Evolutionary conservation across 768 basidiomycete species (phyloP), one percentile per base, ranked within the genome.

Genomic region (Termitomyces sp.): DNA sequence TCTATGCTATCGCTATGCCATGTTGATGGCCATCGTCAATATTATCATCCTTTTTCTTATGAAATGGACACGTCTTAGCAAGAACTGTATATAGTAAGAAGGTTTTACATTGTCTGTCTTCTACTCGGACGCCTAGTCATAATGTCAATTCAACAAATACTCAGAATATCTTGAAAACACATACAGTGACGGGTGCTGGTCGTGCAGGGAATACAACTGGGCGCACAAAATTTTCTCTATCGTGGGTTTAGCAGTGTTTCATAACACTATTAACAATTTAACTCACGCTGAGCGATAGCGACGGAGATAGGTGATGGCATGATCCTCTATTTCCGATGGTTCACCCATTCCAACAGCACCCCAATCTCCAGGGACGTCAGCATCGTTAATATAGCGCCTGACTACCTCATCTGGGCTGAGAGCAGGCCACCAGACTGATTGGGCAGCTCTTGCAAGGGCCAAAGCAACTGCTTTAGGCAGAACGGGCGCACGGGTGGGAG

Each of bases 391-490:
- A 69, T 83, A 97, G 58, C 92, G 83, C 65, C 97, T 79, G 65
- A 83, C 80, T 21, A 99, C 87, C 70, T 97, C 94, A 68, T 99
- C 96, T 1, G 94, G 91, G 67, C 82, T 85, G 50, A 97, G 77
- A 38, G 89, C 80, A 12, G 95, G 94, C 94, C 95, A 98, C 94
- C 94, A 99, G 71, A 78, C 58, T 63, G 70, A 67, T 83, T 89
- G 73, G n/a, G 80, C 78, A 48, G 78, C 70, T 62, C 76, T 83
- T 3, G 94, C 79, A 40, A 91, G 70, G 8, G 78, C 65, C 33
- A 80, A 72, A 40, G 94, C 91, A 55, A 92, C 64, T 14, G 74
- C 66, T 69, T 89, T 90, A 17, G 96, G 94, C 33, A 98, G 63
- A 35, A 81, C 82, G 26, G 89, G 91, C 1, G 84, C 91, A 47